Evolutionary conservation across 2,329 filamentous ascomycete genomes (phyloP).

Genomic region (Ophiostoma sp.): DNA sequence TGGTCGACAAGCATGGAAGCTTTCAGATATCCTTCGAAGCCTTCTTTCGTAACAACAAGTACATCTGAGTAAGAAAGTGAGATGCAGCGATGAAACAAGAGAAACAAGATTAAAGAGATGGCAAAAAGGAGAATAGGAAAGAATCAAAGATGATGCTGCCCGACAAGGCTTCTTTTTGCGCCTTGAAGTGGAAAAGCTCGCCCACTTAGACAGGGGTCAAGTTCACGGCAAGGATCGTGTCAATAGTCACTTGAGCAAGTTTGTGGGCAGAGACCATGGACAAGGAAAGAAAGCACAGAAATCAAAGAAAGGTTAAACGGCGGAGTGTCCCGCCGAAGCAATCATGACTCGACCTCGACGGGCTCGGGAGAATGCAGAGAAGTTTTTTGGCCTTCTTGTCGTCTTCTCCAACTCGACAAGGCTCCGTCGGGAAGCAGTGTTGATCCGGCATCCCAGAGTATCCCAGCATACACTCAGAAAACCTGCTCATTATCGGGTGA

Average conservation of each 20-base stretch:
- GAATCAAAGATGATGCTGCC: not conserved
- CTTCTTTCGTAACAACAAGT: not conserved
- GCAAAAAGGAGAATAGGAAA: not conserved
- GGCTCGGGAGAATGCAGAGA: not conserved
- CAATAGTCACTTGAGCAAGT: not conserved
- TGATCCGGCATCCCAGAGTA: not conserved
- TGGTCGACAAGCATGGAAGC: not conserved
- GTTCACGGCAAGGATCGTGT: not conserved
- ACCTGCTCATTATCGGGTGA: not conserved
- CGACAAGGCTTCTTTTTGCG: constrained; percentile 4
- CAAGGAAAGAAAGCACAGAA: not conserved
- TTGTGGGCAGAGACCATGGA: not conserved
- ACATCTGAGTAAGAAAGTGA: not conserved
- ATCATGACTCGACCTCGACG: not conserved
- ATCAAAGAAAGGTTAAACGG: not conserved
- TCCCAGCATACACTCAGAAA: not conserved
- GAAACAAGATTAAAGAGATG: not conserved
- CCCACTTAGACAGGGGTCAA: not conserved
- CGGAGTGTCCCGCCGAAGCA: not conserved
- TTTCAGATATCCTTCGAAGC: not conserved
- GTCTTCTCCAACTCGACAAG: not conserved
- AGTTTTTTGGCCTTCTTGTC: not conserved
- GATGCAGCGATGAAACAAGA: not conserved
- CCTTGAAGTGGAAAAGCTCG: not conserved
- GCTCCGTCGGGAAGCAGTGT: not conserved